A percentile compares a stretch with the other conserved stretches of the same genome.
Evolutionary conservation across 768 basidiomycete species (phyloP).

Genomic region (Suillus subluteus): DNA sequence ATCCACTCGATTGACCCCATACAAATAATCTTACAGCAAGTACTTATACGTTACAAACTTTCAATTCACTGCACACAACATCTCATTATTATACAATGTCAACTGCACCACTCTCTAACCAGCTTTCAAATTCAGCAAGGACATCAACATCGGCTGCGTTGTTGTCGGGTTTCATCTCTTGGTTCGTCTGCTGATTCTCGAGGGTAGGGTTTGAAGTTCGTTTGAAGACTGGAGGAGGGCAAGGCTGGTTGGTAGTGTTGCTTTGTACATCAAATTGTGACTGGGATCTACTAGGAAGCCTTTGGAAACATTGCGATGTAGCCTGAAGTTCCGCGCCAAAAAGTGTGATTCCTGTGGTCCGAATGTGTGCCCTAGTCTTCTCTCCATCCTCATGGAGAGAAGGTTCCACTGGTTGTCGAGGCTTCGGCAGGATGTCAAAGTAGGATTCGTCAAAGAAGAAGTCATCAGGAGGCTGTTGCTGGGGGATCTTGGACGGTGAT

Average conservation of each 20-base stretch:
- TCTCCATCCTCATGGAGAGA: not conserved
- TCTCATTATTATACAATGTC: slow-evolving; percentile 38
- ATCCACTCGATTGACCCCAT: slow-evolving; percentile 2
- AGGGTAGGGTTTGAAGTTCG: not conserved
- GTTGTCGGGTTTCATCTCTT: slow-evolving; percentile 3
- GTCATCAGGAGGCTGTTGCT: slow-evolving; percentile 21
- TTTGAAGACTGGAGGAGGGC: not conserved
- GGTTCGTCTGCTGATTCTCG: not conserved
- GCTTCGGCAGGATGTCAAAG: slow-evolving; percentile 32
- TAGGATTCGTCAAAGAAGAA: slow-evolving; percentile 38
- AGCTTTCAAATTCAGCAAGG: slow-evolving; percentile 68
- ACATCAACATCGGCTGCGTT: slow-evolving; percentile 43
- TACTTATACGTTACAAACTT: slow-evolving; percentile 4
- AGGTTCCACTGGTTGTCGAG: slow-evolving; percentile 3
- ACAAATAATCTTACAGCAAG: slow-evolving; percentile 9
- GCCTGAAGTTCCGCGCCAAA: not conserved
- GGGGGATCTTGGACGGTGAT: not conserved
- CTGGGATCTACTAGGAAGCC: not conserved
- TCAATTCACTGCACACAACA: not conserved
- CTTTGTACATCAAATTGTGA: not conserved
- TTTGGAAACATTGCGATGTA: not conserved
- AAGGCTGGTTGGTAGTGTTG: slow-evolving; percentile 1
- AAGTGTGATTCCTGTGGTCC: not conserved
- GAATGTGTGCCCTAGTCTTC: not conserved
- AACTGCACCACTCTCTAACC: slow-evolving; percentile 68